These are phyloP conservation scores for Cystoisospora suis DNA, from an alignment of 169 alveolate species.

Conservation along the genomic window DNA sequence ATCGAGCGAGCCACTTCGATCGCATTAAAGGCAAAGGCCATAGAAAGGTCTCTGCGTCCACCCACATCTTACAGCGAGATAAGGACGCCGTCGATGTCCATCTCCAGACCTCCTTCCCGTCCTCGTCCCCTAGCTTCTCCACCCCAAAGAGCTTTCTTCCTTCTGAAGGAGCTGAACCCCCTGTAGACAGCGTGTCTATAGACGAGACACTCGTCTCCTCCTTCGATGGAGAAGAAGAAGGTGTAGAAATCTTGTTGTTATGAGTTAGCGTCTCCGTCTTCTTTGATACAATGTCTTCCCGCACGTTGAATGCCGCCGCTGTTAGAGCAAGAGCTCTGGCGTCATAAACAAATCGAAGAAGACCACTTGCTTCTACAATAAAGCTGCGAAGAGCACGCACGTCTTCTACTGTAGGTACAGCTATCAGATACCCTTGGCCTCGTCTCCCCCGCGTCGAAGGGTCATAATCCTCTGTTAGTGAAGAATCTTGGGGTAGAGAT, in stretches of 20 bases:
- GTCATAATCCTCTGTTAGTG: too few relatives aligned
- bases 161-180: too few relatives aligned
- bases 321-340: not conserved
- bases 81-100: not conserved
- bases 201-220: too few relatives aligned
- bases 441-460: not conserved
- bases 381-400: conserved; percentile 28
- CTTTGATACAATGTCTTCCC: not conserved
- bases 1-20: conserved; percentile 30
- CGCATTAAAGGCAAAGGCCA: conserved; percentile 25
- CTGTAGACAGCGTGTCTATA: too few relatives aligned
- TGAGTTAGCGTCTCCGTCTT: not conserved
- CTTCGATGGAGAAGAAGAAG: too few relatives aligned
- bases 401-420: conserved; percentile 36
- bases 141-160: too few relatives aligned
- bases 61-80: not conserved
- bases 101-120: not conserved
- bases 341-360: conserved; percentile 33
- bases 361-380: conserved; percentile 49
- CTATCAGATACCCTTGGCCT: conserved; percentile 45
- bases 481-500: too few relatives aligned
- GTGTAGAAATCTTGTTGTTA: too few relatives aligned
- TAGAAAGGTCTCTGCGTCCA: conserved; percentile 16
- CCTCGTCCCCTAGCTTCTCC: not conserved
- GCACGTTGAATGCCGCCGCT: not conserved